A percentile compares a stretch with the other conserved stretches of the same genome.
phyloP scores from a whole-genome alignment of 139 green algal species.

The Zygnema circumcarinatum region DNA sequence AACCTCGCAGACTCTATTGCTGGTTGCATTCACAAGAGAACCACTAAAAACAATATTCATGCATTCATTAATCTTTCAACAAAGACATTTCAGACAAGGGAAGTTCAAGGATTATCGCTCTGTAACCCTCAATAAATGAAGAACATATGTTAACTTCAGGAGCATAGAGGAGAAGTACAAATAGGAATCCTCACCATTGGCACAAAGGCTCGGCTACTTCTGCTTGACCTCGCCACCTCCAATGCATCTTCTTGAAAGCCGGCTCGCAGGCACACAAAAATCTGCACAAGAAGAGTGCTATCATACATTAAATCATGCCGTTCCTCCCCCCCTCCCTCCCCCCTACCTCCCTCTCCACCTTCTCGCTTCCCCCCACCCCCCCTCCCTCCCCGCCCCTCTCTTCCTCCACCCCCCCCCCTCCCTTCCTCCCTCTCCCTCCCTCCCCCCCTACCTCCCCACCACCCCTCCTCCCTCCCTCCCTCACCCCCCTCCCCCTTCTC shows the following conservation, averaged over 20 bases:
- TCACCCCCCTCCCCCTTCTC: too few species aligned
- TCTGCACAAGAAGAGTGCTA: constrained; percentile 24
- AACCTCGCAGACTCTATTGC: too few species aligned
- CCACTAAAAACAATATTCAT: too few species aligned
- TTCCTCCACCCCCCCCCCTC: too few species aligned
- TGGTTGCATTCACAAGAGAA: too few species aligned
- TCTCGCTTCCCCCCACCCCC: background rate
- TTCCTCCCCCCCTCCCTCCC: background rate
- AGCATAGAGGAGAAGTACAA: too few species aligned
- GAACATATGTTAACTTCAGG: too few species aligned
- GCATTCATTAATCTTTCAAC: too few species aligned
- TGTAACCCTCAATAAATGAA: too few species aligned
- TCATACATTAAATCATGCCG: background rate
- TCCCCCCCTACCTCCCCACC: background rate
- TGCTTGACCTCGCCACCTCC: constrained; percentile 29
- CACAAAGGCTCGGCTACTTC: constrained; percentile 18
- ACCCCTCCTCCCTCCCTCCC: background rate
- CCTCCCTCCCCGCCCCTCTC: too few species aligned
- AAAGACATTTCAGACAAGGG: too few species aligned
- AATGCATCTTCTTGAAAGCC: constrained; percentile 61
- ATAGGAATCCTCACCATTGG: constrained; percentile 25
- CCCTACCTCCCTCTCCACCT: background rate
- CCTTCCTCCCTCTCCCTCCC: background rate
- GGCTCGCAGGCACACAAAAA: constrained; percentile 60
- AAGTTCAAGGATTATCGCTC: too few species aligned